Conservation (phyloP, 2,329 filamentous ascomycete genomes). For the Lizonia empirigonia region DNA sequence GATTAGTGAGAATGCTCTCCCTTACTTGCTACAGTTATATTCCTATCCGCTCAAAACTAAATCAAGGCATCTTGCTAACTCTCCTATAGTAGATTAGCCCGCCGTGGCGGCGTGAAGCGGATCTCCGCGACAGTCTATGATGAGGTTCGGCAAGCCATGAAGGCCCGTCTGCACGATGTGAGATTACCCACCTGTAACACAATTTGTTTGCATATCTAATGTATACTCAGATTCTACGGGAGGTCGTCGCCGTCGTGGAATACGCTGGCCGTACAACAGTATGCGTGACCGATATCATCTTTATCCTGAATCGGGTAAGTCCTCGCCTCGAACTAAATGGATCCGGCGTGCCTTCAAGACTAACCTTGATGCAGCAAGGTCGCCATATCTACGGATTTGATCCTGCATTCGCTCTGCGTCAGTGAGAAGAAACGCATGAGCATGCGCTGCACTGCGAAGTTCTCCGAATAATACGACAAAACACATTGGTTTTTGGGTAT, state of each 20-base stretch:
- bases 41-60: background rate
- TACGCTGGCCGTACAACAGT: conserved; percentile 38
- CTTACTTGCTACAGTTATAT: background rate
- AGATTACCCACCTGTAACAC: conserved; percentile 3
- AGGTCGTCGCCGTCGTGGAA: conserved; percentile 35
- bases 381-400: conserved; percentile 15
- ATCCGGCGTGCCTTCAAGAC: background rate
- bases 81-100: conserved; percentile 64
- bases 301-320: conserved; percentile 39
- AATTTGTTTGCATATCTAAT: background rate
- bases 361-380: conserved; percentile 7
- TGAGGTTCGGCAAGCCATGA: conserved; percentile 61
- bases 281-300: conserved; percentile 38
- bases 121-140: conserved; percentile 70
- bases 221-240: conserved; percentile 27
- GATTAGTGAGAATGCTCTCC: background rate
- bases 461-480: too few relatives aligned
- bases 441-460: too few relatives aligned
- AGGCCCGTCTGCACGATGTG: conserved; percentile 51
- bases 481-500: too few relatives aligned
- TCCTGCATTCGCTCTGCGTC: background rate
- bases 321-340: background rate
- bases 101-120: conserved; percentile 77
- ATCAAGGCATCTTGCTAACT: conserved; percentile 12
- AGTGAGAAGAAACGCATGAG: too few relatives aligned